Evolutionary conservation across 73 alveolate genomes (phyloP).

Genomic region (Effrenium voratum): DNA sequence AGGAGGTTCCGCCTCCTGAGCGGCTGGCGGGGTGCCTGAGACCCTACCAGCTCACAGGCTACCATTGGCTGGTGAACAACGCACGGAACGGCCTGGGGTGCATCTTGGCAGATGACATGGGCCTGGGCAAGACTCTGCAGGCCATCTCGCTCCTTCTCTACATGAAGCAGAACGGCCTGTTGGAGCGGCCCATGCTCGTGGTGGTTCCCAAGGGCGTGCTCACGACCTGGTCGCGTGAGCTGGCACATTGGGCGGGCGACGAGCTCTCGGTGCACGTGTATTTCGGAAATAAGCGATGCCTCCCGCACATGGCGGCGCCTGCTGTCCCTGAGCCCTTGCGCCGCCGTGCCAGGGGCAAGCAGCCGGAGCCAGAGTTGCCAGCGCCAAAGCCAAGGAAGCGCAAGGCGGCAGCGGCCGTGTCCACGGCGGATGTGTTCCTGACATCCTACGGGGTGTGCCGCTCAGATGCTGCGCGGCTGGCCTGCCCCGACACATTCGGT

Average conservation of each 20-base stretch:
- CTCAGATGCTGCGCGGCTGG: background rate
- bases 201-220: constrained; percentile 52
- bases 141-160: constrained; percentile 60
- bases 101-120: constrained; percentile 84
- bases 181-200: constrained; percentile 62
- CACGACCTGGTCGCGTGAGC: constrained; percentile 37
- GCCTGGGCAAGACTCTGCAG: constrained; percentile 80
- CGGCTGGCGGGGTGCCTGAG: constrained; percentile 1
- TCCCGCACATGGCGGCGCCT: constrained; percentile 6
- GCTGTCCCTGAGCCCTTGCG: background rate
- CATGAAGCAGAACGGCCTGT: constrained; percentile 52
- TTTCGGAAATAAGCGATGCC: background rate
- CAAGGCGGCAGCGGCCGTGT: constrained; percentile 18
- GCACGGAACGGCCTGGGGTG: constrained; percentile 76
- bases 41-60: constrained; percentile 2
- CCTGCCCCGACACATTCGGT: background rate
- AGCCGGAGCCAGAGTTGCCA: background rate
- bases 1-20: background rate
- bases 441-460: constrained; percentile 50
- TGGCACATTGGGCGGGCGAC: constrained; percentile 30
- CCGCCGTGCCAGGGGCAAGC: background rate
- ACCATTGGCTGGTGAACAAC: constrained; percentile 47
- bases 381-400: background rate
- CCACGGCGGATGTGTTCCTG: constrained; percentile 22
- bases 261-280: background rate